Evolutionary conservation across 257 asterid genomes (phyloP).

Genomic region (Penstemon davidsonii): DNA sequence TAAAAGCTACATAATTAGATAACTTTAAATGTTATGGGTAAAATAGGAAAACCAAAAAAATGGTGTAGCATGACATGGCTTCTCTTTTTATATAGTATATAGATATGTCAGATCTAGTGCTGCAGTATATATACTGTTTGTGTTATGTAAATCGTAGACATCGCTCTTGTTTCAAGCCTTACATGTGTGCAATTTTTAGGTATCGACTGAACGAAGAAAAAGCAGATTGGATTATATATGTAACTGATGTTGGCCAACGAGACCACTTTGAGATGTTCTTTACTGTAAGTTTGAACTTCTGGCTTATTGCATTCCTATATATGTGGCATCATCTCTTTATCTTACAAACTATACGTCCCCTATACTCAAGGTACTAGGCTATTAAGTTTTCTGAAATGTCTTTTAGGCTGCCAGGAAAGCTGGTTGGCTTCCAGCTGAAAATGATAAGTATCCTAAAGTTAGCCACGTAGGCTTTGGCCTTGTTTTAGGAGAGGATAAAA

Average conservation of each 20-base stretch:
- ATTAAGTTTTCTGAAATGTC: conserved; percentile 24
- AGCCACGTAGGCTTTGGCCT: conserved; percentile 94
- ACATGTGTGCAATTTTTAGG: conserved; percentile 44
- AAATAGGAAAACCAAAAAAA: no score
- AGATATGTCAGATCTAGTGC: conserved; percentile 16
- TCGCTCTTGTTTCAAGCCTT: conserved; percentile 8
- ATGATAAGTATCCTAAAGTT: conserved; percentile 61
- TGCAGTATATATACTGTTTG: conserved; percentile 12
- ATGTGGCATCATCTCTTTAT: conserved; percentile 7
- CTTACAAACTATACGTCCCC: neutral
- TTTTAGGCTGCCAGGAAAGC: conserved; percentile 84
- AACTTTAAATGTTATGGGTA: no score
- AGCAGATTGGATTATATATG: conserved; percentile 90
- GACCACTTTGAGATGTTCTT: conserved; percentile 95
- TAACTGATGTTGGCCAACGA: conserved; percentile 88
- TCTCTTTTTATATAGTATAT: no score
- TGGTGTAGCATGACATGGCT: no score
- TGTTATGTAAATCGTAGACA: conserved; percentile 18
- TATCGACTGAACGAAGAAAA: conserved; percentile 88
- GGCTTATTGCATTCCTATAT: neutral
- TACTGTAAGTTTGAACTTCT: conserved; percentile 54
- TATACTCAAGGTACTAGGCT: conserved; percentile 22
- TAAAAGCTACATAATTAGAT: no score
- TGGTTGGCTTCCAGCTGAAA: conserved; percentile 89
- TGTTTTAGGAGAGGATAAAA: conserved; percentile 93